Conservation (phyloP, 306 rosid genomes). For the Rosa chinensis region DNA sequence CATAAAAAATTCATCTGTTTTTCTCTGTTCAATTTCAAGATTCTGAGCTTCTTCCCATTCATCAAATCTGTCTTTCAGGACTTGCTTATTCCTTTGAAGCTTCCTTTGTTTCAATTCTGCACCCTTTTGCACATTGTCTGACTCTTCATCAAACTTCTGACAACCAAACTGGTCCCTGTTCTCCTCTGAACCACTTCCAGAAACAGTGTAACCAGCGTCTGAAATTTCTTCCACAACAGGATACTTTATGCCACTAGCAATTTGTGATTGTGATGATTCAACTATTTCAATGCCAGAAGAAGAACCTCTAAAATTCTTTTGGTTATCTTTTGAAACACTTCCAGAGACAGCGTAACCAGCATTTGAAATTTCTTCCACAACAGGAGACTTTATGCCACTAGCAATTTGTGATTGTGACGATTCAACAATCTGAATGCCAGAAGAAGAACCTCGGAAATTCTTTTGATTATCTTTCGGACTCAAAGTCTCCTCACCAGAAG, state of each 20-base stretch:
- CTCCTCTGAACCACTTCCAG: conserved; percentile 41
- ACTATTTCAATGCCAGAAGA: conserved; percentile 40
- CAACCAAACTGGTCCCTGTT: conserved; percentile 37
- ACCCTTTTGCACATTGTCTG: conserved; percentile 45
- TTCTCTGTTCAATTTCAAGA: conserved; percentile 66
- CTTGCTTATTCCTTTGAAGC: conserved; percentile 74
- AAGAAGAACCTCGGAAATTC: conserved; percentile 37
- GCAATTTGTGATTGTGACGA: conserved; percentile 36
- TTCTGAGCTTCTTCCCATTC: conserved; percentile 93
- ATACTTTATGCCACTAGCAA: conserved; percentile 28
- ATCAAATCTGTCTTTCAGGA: conserved; percentile 69
- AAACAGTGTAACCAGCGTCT: too few relatives aligned
- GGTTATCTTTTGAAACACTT: conserved; percentile 29
- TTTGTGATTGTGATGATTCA: conserved; percentile 36
- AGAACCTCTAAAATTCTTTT: conserved; percentile 38
- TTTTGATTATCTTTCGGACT: conserved; percentile 42
- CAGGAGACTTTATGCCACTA: conserved; percentile 19
- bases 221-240: not conserved
- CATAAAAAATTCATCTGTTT: conserved; percentile 82
- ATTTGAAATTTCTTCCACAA: conserved; percentile 19
- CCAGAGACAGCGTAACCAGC: conserved; percentile 23
- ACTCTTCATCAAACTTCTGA: conserved; percentile 41
- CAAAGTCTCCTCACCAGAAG: conserved; percentile 51
- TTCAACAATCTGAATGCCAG: conserved; percentile 41
- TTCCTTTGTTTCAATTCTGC: conserved; percentile 76